Evolutionary conservation across 2,329 filamentous ascomycete genomes (phyloP).

Genomic region (Dactylellina leptospora): DNA sequence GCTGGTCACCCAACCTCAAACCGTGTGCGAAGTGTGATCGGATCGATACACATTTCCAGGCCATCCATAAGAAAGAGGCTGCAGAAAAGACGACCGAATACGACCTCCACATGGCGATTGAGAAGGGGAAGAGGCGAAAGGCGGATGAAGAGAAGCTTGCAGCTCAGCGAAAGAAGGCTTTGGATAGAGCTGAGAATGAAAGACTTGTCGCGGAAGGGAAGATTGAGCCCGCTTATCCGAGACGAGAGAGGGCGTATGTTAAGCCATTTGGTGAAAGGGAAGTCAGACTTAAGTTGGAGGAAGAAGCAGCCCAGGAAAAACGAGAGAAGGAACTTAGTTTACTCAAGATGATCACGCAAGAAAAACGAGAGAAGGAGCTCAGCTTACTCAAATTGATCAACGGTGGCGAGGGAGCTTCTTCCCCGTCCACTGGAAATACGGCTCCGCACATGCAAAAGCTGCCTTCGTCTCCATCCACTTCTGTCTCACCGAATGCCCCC

Average conservation of each 20-base stretch:
- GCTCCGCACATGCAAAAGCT: too few relatives aligned
- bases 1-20: conserved; percentile 63
- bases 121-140: conserved; percentile 61
- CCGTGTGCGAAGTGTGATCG: conserved; percentile 64
- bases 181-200: conserved; percentile 61
- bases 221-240: neutral
- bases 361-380: neutral
- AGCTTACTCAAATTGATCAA: neutral
- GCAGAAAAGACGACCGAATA: conserved; percentile 57
- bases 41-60: conserved; percentile 59
- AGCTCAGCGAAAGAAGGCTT: conserved; percentile 71
- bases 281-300: neutral
- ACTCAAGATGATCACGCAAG: neutral
- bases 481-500: too few relatives aligned
- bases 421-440: too few relatives aligned
- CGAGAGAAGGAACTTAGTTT: neutral
- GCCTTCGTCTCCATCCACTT: too few relatives aligned
- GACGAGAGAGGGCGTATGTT: conserved; percentile 4
- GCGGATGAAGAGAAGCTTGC: conserved; percentile 60
- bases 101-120: conserved; percentile 64
- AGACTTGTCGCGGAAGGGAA: conserved; percentile 30
- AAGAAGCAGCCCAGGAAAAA: neutral
- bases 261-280: conserved; percentile 12
- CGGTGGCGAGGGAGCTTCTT: too few relatives aligned
- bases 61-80: conserved; percentile 61